Conservation (phyloP, 2,329 filamentous ascomycete species). For the Cercospora sp. region DNA sequence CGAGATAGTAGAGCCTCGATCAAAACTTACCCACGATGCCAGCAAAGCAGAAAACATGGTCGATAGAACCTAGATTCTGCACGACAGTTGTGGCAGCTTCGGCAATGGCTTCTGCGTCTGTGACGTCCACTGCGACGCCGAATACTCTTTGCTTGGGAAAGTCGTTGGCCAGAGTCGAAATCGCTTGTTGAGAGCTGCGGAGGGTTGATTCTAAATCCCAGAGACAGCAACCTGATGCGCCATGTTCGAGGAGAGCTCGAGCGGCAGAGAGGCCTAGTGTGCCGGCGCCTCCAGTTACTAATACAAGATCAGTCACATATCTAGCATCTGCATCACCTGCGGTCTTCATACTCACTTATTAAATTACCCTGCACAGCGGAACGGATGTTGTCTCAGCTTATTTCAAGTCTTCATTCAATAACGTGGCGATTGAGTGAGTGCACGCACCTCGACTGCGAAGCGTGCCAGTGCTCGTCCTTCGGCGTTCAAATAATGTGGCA, state of each 20-base stretch:
- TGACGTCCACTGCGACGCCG: constrained; percentile 60
- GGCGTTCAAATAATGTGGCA: constrained; percentile 46
- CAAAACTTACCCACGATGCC: constrained; percentile 61
- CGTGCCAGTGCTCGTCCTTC: constrained; percentile 49
- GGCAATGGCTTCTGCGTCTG: constrained; percentile 52
- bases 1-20: background rate
- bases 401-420: background rate
- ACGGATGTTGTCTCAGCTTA: background rate
- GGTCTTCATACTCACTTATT: constrained; percentile 47
- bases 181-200: constrained; percentile 43
- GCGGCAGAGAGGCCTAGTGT: constrained; percentile 61
- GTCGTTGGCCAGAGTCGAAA: constrained; percentile 51
- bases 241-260: constrained; percentile 68
- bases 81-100: constrained; percentile 47
- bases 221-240: constrained; percentile 59
- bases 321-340: background rate
- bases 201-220: constrained; percentile 58
- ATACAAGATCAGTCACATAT: background rate
- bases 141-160: constrained; percentile 59
- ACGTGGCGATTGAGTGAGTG: background rate
- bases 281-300: constrained; percentile 67
- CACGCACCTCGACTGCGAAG: constrained; percentile 48
- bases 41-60: constrained; percentile 64
- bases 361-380: constrained; percentile 47
- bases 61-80: constrained; percentile 52